These are phyloP conservation scores for Calonectria ilicicola DNA, from an alignment of 2,329 filamentous ascomycete genomes.

Conservation along the genomic window DNA sequence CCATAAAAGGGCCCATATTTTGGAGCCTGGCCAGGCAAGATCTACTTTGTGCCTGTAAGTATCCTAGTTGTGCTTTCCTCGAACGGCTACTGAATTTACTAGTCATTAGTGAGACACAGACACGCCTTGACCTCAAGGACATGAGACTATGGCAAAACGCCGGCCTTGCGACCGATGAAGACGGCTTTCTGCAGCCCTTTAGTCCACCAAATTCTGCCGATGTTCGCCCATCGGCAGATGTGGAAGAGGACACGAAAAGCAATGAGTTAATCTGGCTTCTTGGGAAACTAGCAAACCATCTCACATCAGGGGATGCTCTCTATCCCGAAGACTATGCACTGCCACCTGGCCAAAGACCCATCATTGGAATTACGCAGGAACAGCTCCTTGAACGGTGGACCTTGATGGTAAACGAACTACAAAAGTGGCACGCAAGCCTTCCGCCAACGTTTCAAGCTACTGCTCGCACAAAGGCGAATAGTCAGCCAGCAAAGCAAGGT, in stretches of 20 bases:
- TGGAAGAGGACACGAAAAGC: slow-evolving; percentile 73
- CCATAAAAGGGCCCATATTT: slow-evolving; percentile 37
- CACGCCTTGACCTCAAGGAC: slow-evolving; percentile 67
- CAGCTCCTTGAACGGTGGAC: slow-evolving; percentile 32
- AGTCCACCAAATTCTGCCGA: slow-evolving; percentile 53
- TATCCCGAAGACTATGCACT: slow-evolving; percentile 43
- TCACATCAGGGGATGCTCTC: slow-evolving; percentile 67
- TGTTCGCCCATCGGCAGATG: slow-evolving; percentile 59
- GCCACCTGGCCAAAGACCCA: slow-evolving; percentile 28
- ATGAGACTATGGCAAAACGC: slow-evolving; percentile 73
- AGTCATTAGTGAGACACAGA: slow-evolving; percentile 43
- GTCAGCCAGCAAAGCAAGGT: neutral
- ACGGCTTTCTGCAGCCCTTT: slow-evolving; percentile 34
- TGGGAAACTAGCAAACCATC: slow-evolving; percentile 75
- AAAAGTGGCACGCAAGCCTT: slow-evolving; percentile 32
- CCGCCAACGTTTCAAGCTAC: slow-evolving; percentile 28
- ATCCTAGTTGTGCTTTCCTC: neutral
- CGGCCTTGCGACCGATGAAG: slow-evolving; percentile 62
- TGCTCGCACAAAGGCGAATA: slow-evolving; percentile 23
- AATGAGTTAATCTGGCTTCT: slow-evolving; percentile 76
- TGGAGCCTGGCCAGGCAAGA: slow-evolving; percentile 40
- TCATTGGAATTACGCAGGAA: slow-evolving; percentile 37
- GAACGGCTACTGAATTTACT: neutral
- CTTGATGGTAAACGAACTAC: slow-evolving; percentile 26
- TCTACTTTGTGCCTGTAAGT: slow-evolving; percentile 35